Evolutionary conservation across 768 basidiomycete species (phyloP), one percentile per base, ranked within the genome.

Genomic region (Lentinula lateritia): DNA sequence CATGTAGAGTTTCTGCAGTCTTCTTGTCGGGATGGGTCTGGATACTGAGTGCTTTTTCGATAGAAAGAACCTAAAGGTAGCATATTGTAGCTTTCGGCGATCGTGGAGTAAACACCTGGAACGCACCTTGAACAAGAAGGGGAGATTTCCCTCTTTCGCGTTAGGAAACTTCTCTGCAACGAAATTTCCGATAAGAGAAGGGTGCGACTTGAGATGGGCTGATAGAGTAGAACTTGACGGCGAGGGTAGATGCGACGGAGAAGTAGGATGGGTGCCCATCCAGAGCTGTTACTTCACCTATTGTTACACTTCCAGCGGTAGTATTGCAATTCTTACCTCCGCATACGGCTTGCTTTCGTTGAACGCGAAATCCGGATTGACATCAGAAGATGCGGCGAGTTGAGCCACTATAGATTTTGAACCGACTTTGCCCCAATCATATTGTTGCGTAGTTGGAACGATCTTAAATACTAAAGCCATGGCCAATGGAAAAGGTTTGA

Each of bases 181-280:
- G 23, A 71, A 70, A 9, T 75, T 67, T 16, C 92, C 90, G 46
- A 98, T 84, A 61, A 95, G 82, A 52, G 81, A 75, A 32, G 89
- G 87, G 71, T 92, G 78, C 4, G 78, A 74, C 18, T 82, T 77
- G 63, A 99, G 80, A 69, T 91, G 74, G 18, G 84, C 76, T 3
- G 80, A 84, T 63, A 85, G 85, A 20, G 73, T 74, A 9, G 76
- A 72, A 36, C 58, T 70, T 1, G 83, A 83, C 16, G 84, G 82
- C 15, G 83, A 80, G 10, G 77, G 62, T 18, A 84, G 70, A 6
- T 73, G 74, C 6, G 89, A 88, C 0, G 89, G 89, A 7, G 87
- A 80, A 39, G 78, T 90, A 2, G 91, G 82, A 67, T 98, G 97
- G 0, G 97, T 98, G 9, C 97, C 97, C 96, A 98, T 98, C 97